These are phyloP conservation scores for Dissophora globulifera DNA, from an alignment of 192 early-diverging fungal genomes.

Conservation along the genomic window DNA sequence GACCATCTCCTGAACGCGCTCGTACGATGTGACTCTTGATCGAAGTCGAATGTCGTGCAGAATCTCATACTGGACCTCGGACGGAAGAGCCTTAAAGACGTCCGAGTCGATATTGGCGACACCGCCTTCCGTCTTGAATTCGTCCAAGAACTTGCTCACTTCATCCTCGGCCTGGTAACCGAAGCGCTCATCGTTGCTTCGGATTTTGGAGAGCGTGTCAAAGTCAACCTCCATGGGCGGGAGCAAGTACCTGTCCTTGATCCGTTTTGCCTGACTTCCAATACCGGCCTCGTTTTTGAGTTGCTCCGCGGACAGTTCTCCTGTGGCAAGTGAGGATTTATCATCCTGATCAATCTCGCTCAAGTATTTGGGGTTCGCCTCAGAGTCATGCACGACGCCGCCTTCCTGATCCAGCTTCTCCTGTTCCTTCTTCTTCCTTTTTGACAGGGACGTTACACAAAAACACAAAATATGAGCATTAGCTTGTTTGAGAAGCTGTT, in stretches of 20 bases:
- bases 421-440: constrained; percentile 42
- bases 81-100: constrained; percentile 76
- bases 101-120: constrained; percentile 85
- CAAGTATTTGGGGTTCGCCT: constrained; percentile 19
- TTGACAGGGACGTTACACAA: background rate
- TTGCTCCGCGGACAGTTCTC: background rate
- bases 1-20: constrained; percentile 78
- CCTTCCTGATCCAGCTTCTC: constrained; percentile 45
- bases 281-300: background rate
- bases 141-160: constrained; percentile 19
- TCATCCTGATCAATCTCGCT: constrained; percentile 7
- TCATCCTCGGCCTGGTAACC: constrained; percentile 35
- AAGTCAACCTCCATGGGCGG: constrained; percentile 56
- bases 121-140: constrained; percentile 44
- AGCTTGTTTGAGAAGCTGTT: too few relatives aligned
- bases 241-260: constrained; percentile 67
- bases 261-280: constrained; percentile 43
- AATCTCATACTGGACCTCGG: constrained; percentile 93
- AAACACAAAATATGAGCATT: background rate
- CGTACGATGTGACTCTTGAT: constrained; percentile 81
- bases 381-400: constrained; percentile 22
- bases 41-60: constrained; percentile 87
- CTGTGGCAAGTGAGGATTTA: background rate
- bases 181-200: constrained; percentile 45
- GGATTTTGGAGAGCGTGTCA: constrained; percentile 47